Base-by-base conservation (phyloP, 2,329 filamentous ascomycete species). In the Boeremia exigua region DNA sequence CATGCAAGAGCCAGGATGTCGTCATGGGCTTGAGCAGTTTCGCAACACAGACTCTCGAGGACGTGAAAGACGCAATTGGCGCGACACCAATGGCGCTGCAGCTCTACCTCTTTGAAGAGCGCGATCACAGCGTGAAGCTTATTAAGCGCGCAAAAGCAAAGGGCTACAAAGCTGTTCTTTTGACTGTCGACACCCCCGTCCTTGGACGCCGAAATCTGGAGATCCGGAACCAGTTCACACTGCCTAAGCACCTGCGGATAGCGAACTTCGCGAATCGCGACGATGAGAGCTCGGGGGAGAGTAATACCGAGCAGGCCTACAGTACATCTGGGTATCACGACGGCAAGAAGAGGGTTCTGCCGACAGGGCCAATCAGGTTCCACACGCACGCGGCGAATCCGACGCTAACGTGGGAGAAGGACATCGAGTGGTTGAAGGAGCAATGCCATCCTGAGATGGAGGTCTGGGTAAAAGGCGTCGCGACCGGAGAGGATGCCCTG, bases 61-160 rank as follows among this genome's bases (percentile, higher is more conserved):
- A 71, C 11, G 77, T 80, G 0, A 83, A 83, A 14, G 80, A 81
- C 58, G 73, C 73, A 1, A 70, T 87, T 1, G 62, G 58, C 0
- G 65, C 71, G 1, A 61, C 65, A 19, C 70, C 72, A 0, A 60
- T 74, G 9, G 75, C 73, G 17, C 62, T 75, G 25, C 77, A 78
- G 30, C 50, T 79, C 2, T 79, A 80, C 50, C 82, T 84, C 0
- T 75, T 77, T 6, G 69, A 72, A 38, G 61, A 68, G 28, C 51
- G 68, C 0, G 58, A 54, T 0, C 40, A 63, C 33, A 68, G 62
- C 30, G 40, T 47, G 6, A 61, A 59, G 15, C 37, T 69, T 17
- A 67, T 70, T 29, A 62, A 61, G 30, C 57, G 65, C 28, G 66
- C 68, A 2, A 67, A 69, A 40, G 65, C 61, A 23, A 62, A 62